Evolutionary conservation across 306 rosid species (phyloP).

Genomic region (Parietaria judaica): DNA sequence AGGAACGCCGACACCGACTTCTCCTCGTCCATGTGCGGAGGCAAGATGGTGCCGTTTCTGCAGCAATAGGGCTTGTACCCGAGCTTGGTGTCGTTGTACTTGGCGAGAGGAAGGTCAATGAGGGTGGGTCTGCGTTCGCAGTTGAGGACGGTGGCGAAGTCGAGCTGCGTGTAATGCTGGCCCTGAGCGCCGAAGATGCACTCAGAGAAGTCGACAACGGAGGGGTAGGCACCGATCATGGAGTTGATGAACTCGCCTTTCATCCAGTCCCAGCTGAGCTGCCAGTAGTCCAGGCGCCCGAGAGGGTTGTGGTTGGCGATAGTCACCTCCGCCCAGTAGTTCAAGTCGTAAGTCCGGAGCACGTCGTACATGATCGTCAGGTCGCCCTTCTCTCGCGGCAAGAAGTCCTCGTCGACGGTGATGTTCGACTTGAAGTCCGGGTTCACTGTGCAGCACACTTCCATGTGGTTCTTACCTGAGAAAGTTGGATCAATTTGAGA

Average conservation of each 20-base stretch:
- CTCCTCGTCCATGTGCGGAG: slow-evolving; percentile 65
- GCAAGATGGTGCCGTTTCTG: slow-evolving; percentile 91
- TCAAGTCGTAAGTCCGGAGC: slow-evolving; percentile 45
- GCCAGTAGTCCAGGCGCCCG: slow-evolving; percentile 95
- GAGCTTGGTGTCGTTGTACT: slow-evolving; percentile 54
- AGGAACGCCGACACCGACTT: slow-evolving; percentile 72
- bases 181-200: slow-evolving; percentile 76
- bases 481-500: background rate
- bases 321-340: slow-evolving; percentile 75
- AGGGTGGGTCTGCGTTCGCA: slow-evolving; percentile 76
- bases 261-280: slow-evolving; percentile 94
- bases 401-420: slow-evolving; percentile 37
- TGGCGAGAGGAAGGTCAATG: slow-evolving; percentile 75
- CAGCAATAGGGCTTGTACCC: slow-evolving; percentile 82
- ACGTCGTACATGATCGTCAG: slow-evolving; percentile 90
- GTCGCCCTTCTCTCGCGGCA: slow-evolving; percentile 82
- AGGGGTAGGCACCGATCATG: slow-evolving; percentile 92
- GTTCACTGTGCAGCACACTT: slow-evolving; percentile 66
- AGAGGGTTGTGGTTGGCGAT: slow-evolving; percentile 78
- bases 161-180: slow-evolving; percentile 31
- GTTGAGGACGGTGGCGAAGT: slow-evolving; percentile 65
- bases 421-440: slow-evolving; percentile 45
- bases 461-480: slow-evolving; percentile 52
- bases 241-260: slow-evolving; percentile 57
- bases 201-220: slow-evolving; percentile 65